These are phyloP conservation scores for Venturia asperata DNA, from an alignment of 2,329 filamentous ascomycete species.

Conservation along the genomic window DNA sequence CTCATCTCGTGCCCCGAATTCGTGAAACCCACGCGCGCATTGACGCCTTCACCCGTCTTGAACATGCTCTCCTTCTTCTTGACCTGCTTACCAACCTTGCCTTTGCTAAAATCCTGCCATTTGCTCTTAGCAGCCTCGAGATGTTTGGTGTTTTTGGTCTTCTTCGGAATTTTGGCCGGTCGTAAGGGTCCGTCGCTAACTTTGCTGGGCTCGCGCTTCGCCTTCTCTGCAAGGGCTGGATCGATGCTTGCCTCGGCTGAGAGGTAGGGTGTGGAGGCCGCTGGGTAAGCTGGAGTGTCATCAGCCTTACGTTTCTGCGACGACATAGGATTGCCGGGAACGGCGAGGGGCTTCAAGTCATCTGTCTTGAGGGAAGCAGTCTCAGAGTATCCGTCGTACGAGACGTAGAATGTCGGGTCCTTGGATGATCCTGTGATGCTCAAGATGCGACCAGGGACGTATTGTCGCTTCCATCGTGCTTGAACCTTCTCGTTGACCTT, in stretches of 20 bases:
- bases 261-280: constrained; percentile 47
- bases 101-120: constrained; percentile 88
- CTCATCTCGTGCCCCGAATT: constrained; percentile 94
- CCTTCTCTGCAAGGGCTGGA: constrained; percentile 56
- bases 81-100: constrained; percentile 43
- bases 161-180: constrained; percentile 62
- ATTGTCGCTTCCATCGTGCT: constrained; percentile 89
- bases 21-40: constrained; percentile 90
- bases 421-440: constrained; percentile 89
- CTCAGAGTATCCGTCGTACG: constrained; percentile 80
- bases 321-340: constrained; percentile 22
- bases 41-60: constrained; percentile 76
- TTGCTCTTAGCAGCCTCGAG: constrained; percentile 85
- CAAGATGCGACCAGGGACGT: constrained; percentile 88
- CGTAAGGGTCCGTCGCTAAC: constrained; percentile 51
- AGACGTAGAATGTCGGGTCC: constrained; percentile 87
- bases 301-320: constrained; percentile 74
- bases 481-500: constrained; percentile 84
- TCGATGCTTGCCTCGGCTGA: constrained; percentile 62
- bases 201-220: constrained; percentile 57
- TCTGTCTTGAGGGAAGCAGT: constrained; percentile 69
- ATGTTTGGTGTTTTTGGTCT: constrained; percentile 83
- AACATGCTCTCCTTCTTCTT: constrained; percentile 98
- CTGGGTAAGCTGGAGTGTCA: constrained; percentile 48
- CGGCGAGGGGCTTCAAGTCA: constrained; percentile 71